phyloP scores from a whole-genome alignment of 2,329 filamentous ascomycete species.

The Cadophora sp. region DNA sequence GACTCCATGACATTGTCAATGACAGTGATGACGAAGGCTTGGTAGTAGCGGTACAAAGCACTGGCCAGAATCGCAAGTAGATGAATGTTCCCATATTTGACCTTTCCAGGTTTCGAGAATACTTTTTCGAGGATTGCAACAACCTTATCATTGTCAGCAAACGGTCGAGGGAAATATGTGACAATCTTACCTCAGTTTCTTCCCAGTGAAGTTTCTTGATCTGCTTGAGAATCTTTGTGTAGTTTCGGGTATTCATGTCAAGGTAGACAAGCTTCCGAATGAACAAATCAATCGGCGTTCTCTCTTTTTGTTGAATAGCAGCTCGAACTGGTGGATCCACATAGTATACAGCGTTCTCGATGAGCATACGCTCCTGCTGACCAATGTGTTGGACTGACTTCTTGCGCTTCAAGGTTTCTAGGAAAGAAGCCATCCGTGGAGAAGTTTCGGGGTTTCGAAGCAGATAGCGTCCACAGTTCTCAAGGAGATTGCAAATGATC shows the following conservation, averaged over 20 bases:
- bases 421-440: slow-evolving; percentile 89
- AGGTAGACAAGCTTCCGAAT: slow-evolving; percentile 91
- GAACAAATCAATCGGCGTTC: slow-evolving; percentile 91
- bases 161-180: slow-evolving; percentile 22
- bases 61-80: slow-evolving; percentile 89
- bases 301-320: slow-evolving; percentile 95
- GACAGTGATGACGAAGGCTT: slow-evolving; percentile 86
- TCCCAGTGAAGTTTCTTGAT: slow-evolving; percentile 98
- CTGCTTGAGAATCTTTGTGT: slow-evolving; percentile 92
- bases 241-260: slow-evolving; percentile 92
- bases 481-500: slow-evolving; percentile 93
- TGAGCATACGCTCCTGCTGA: slow-evolving; percentile 95
- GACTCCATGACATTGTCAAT: slow-evolving; percentile 92
- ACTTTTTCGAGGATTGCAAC: slow-evolving; percentile 70
- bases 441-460: slow-evolving; percentile 91
- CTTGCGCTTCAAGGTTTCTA: slow-evolving; percentile 94
- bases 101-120: slow-evolving; percentile 94
- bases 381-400: slow-evolving; percentile 95
- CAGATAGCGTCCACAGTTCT: slow-evolving; percentile 95
- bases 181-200: slow-evolving; percentile 72
- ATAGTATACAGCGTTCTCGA: slow-evolving; percentile 98
- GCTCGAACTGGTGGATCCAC: slow-evolving; percentile 94
- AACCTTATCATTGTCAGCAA: slow-evolving; percentile 36
- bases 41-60: slow-evolving; percentile 89
- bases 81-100: slow-evolving; percentile 97